Percentiles rank a stretch among this genome's conserved stretches.
Conservation (phyloP, 140 eudicot species). For the Oenanthe javanica region DNA sequence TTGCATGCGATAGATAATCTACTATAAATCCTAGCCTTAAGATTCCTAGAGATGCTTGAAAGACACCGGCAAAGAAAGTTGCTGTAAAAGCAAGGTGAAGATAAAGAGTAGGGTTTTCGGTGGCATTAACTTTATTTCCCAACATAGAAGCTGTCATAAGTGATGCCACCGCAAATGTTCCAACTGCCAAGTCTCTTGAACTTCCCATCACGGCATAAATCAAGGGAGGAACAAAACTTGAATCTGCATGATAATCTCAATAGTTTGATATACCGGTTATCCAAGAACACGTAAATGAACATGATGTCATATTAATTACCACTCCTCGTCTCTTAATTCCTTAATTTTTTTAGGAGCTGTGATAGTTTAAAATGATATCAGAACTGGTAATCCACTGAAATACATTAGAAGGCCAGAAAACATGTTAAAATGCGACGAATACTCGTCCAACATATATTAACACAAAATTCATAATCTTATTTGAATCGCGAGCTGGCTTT, state of each 20-base stretch:
- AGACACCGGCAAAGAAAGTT: slow-evolving; percentile 65
- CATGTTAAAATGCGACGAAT: no score
- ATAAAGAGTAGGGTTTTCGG: slow-evolving; percentile 50
- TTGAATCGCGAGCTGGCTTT: no score
- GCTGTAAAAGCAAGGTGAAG: slow-evolving; percentile 83
- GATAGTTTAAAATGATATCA: not conserved
- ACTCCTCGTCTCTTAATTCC: not conserved
- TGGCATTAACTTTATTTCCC: slow-evolving; percentile 45
- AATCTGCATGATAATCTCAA: slow-evolving; percentile 32
- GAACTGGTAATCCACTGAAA: no score
- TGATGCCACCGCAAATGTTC: slow-evolving; percentile 88
- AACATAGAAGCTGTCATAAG: slow-evolving; percentile 74
- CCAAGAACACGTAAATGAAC: not conserved
- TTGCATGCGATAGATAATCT: slow-evolving; percentile 90
- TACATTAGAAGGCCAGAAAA: no score
- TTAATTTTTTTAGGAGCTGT: not conserved
- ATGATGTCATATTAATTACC: no score
- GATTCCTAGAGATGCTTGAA: slow-evolving; percentile 65
- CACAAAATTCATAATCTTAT: no score
- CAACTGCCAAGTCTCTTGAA: slow-evolving; percentile 86
- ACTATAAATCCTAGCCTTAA: slow-evolving; percentile 95
- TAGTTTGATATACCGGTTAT: not conserved
- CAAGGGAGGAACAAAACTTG: slow-evolving; percentile 91
- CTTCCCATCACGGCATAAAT: slow-evolving; percentile 94
- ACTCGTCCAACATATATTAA: no score